These are phyloP conservation scores for Blastobotrys attinorum DNA, from an alignment of 805 yeast genomes.

Conservation along the genomic window DNA sequence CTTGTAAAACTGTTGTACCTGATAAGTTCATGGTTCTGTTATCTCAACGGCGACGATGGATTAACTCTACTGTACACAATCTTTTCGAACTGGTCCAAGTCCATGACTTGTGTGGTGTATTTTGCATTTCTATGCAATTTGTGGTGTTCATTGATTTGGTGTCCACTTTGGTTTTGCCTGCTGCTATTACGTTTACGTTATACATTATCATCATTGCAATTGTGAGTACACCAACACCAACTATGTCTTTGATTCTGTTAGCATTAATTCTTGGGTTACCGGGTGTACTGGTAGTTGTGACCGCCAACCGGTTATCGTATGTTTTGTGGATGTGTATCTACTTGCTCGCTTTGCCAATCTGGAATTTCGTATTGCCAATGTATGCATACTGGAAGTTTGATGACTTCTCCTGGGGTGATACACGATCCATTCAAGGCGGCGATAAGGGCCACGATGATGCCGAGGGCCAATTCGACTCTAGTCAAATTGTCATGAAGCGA, in stretches of 20 bases:
- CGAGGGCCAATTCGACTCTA: constrained; percentile 86
- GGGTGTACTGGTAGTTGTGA: constrained; percentile 69
- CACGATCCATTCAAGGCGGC: constrained; percentile 67
- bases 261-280: constrained; percentile 80
- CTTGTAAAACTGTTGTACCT: constrained; percentile 89
- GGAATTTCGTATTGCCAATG: constrained; percentile 81
- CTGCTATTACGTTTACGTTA: constrained; percentile 74
- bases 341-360: constrained; percentile 75
- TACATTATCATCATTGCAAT: constrained; percentile 71
- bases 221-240: constrained; percentile 66
- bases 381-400: constrained; percentile 95
- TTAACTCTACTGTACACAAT: constrained; percentile 89
- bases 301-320: constrained; percentile 59
- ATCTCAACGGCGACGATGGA: constrained; percentile 96
- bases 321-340: constrained; percentile 74
- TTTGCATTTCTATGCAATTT: constrained; percentile 93
- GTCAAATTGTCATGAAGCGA: constrained; percentile 79
- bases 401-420: constrained; percentile 96
- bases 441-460: constrained; percentile 58
- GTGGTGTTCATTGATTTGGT: constrained; percentile 74
- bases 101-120: constrained; percentile 85
- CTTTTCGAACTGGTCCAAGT: constrained; percentile 80
- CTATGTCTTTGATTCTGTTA: constrained; percentile 65
- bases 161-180: constrained; percentile 84
- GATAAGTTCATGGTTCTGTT: constrained; percentile 66